Percentiles rank a stretch among this genome's conserved stretches.
These are phyloP conservation scores for Pseudohalonectria lignicola DNA, from an alignment of 2,329 filamentous ascomycete species.

Conservation along the genomic window DNA sequence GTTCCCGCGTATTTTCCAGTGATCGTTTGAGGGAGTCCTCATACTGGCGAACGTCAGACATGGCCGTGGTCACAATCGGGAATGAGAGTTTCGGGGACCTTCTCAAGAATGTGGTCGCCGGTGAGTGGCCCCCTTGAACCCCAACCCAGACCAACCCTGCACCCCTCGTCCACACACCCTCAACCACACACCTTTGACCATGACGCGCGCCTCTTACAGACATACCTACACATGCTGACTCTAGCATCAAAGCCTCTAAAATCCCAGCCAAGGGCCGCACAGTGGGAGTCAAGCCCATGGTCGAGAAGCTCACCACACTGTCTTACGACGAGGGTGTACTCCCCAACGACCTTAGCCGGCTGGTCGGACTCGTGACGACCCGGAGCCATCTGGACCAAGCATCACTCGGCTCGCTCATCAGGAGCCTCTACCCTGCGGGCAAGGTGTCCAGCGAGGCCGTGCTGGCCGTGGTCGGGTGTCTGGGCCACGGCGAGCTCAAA, in stretches of 20 bases:
- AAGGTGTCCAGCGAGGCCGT: conserved; percentile 49
- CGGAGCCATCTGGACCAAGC: conserved; percentile 62
- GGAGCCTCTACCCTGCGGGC: conserved; percentile 64
- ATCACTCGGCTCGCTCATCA: conserved; percentile 56
- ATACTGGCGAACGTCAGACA: not conserved
- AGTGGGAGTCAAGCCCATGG: conserved; percentile 48
- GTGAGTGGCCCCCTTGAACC: not conserved
- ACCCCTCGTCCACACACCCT: too few species aligned
- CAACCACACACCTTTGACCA: too few species aligned
- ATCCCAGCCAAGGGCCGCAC: conserved; percentile 55
- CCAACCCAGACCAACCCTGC: too few species aligned
- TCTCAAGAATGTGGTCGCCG: not conserved
- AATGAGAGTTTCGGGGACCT: not conserved
- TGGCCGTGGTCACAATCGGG: not conserved
- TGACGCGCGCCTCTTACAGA: too few species aligned
- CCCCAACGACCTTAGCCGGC: conserved; percentile 43
- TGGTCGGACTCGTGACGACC: conserved; percentile 56
- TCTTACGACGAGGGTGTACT: conserved; percentile 60
- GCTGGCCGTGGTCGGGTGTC: conserved; percentile 55
- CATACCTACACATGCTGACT: too few species aligned
- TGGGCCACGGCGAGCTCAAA: conserved; percentile 71
- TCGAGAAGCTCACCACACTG: conserved; percentile 51
- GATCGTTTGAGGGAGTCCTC: too few species aligned
- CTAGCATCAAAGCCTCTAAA: conserved; percentile 47
- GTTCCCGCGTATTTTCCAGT: too few species aligned